These are phyloP conservation scores for Canavalia ensiformis DNA, from an alignment of 306 rosid species.

Conservation along the genomic window DNA sequence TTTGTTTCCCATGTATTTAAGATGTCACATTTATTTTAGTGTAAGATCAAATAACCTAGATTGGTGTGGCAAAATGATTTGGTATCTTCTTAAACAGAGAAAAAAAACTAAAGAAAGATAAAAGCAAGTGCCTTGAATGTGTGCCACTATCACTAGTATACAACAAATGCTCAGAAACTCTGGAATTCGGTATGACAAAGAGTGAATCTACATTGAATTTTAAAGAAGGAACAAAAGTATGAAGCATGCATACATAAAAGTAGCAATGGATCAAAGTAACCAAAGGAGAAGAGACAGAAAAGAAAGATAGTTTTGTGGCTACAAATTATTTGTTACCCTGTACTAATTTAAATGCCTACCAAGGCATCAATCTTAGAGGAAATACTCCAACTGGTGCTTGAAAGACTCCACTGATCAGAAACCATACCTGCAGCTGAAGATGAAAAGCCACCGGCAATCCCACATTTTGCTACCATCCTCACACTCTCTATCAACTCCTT, in stretches of 20 bases:
- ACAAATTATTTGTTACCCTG: slow-evolving; percentile 25
- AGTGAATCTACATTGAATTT: slow-evolving; percentile 47
- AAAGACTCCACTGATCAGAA: slow-evolving; percentile 83
- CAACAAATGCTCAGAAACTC: slow-evolving; percentile 39
- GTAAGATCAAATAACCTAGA: background rate
- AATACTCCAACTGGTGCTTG: slow-evolving; percentile 64
- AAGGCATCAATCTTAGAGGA: slow-evolving; percentile 63
- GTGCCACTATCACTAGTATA: background rate
- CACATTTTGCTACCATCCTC: slow-evolving; percentile 83
- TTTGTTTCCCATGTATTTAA: background rate
- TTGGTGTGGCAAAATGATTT: slow-evolving; percentile 10
- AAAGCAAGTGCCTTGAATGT: slow-evolving; percentile 15
- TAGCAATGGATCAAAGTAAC: slow-evolving; percentile 16
- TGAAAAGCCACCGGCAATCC: slow-evolving; percentile 47
- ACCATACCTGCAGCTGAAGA: slow-evolving; percentile 52
- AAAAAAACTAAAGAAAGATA: background rate
- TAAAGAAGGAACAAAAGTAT: slow-evolving; percentile 38
- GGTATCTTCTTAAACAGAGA: background rate
- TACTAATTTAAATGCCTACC: slow-evolving; percentile 49
- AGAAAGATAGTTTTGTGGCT: background rate
- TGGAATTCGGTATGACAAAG: slow-evolving; percentile 19
- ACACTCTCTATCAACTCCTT: slow-evolving; percentile 82
- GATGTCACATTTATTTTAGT: background rate
- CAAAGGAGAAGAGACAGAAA: slow-evolving; percentile 14
- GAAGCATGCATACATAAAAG: slow-evolving; percentile 16